Base-by-base conservation (phyloP, 169 alveolate species). In the Theileria parva region DNA sequence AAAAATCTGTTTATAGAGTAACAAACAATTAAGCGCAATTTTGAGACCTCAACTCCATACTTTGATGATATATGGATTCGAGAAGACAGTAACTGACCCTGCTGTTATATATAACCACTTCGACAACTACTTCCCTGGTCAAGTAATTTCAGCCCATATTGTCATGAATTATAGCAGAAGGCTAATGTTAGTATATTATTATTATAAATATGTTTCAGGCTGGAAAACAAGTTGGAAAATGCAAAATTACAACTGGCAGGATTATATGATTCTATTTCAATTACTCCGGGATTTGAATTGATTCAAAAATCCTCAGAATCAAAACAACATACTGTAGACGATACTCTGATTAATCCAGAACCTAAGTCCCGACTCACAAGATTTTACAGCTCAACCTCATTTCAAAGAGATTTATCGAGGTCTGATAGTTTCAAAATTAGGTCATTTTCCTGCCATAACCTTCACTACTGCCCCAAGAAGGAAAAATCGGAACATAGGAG, bases 31-130 rank as follows among this genome's bases (percentile, higher is more conserved):
- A 17, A 66, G 86, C 9, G 86, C 80, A 27, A 76, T 83, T 37
- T 61, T 83, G 53, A 69, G 91, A 13, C 87, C 91, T 39, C 91
- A 85, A 78, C 87, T 85, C 48, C 91, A 85, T 60, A 85, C 91
- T 0, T 17, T 85, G 19, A 85, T 85, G 91, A 63, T 85, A 8
- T 48, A 50, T 23, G 91, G 91, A 6, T 73, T 85, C 37, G 76
- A 70, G 25, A 85, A 85, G 19, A 70, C 72, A 73, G 57, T 85
- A 17, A 79, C 78, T 2, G 84, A 78, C 32, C 91, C 91, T 9
- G 17, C 57, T 0, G 25, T 19, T 13, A 57, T 85, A 51, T 78
- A 85, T 60, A 32, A 48, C 19, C 80, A 85, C 74, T 85, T 85
- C 65, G 84, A 85, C 21, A 39, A 30, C 44, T 77, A 65, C 53